Percentiles rank a stretch among this genome's conserved stretches.
Evolutionary conservation across 768 basidiomycete genomes (phyloP).

Genomic region (Termitomyces heimii): DNA sequence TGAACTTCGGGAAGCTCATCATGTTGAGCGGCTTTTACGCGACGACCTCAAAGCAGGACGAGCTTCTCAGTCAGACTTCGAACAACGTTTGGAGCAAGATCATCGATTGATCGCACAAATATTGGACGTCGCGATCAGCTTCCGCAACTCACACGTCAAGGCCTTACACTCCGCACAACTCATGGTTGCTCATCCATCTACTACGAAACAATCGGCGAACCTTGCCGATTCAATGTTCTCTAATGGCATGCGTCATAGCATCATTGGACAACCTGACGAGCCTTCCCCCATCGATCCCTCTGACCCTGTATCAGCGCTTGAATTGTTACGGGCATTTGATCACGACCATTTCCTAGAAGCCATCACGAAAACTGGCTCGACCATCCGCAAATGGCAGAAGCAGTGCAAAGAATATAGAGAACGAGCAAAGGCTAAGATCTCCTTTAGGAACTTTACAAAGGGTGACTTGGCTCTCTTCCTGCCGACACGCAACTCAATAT

Average conservation of each 20-base stretch:
- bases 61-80: slow-evolving; percentile 60
- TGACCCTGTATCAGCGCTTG: slow-evolving; percentile 65
- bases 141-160: slow-evolving; percentile 72
- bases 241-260: slow-evolving; percentile 46
- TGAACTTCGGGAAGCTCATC: slow-evolving; percentile 62
- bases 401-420: slow-evolving; percentile 96
- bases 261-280: slow-evolving; percentile 50
- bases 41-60: slow-evolving; percentile 71
- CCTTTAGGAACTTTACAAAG: slow-evolving; percentile 91
- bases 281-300: slow-evolving; percentile 75
- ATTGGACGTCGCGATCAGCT: slow-evolving; percentile 72
- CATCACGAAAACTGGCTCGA: slow-evolving; percentile 74
- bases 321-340: slow-evolving; percentile 68
- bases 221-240: slow-evolving; percentile 48
- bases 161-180: slow-evolving; percentile 58
- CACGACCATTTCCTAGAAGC: slow-evolving; percentile 84
- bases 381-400: slow-evolving; percentile 95
- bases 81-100: slow-evolving; percentile 59
- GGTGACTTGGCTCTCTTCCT: slow-evolving; percentile 95
- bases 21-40: slow-evolving; percentile 62
- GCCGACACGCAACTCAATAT: slow-evolving; percentile 90
- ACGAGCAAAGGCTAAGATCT: slow-evolving; percentile 93
- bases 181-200: slow-evolving; percentile 48
- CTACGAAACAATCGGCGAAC: slow-evolving; percentile 36
- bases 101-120: slow-evolving; percentile 75